Base-by-base conservation (phyloP, 352 stramenopile genomes). In the Pythium inflatum region DNA sequence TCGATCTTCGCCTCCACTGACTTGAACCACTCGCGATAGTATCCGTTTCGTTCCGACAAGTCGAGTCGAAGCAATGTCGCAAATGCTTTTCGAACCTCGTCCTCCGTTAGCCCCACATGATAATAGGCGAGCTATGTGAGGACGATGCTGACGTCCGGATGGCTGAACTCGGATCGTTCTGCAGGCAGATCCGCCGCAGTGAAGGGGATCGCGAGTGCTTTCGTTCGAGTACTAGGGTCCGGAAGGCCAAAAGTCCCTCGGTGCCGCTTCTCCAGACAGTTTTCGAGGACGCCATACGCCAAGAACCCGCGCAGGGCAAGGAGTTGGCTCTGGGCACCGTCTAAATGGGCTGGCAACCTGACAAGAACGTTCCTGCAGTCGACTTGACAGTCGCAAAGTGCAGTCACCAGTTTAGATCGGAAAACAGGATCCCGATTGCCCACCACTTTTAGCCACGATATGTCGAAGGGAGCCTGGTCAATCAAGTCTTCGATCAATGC, bases 201-300 rank as follows among this genome's bases (percentile, higher is more conserved):
- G 62, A 97, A 97, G 9, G 91, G 92, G 16, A 98, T 88, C 6
- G 88, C 90, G 31, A 97, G 74, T 25, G 78, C 75, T 66, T 96
- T 97, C 0, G 7, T 20, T 28, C 85, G 86, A 0, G 76, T 73
- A 1, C 66, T 63, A 22, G 57, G 54, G 25, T 76, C 43, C 9
- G 78, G 73, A 24, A 97, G 68, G 0, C 91, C 91, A 67, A 84
- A 97, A 27, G 90, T 67, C 0, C 97, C 89, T 9, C 90, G 76
- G 60, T 92, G 83, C 5, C 89, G 82, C 66, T 96, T 95, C 56
- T 95, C 65, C 31, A 97, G 49, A 30, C 88, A 95, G 43, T 94
- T 85, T 30, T 92, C 74, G 11, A 97, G 66, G 0, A 96, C 67
- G 3, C 86, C 89, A 62, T 90, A 87, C 18, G 85, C 85, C 16